Evolutionary conservation across 495 filamentous ascomycete species (phyloP).

Genomic region (Trichoderma orchidacearum): DNA sequence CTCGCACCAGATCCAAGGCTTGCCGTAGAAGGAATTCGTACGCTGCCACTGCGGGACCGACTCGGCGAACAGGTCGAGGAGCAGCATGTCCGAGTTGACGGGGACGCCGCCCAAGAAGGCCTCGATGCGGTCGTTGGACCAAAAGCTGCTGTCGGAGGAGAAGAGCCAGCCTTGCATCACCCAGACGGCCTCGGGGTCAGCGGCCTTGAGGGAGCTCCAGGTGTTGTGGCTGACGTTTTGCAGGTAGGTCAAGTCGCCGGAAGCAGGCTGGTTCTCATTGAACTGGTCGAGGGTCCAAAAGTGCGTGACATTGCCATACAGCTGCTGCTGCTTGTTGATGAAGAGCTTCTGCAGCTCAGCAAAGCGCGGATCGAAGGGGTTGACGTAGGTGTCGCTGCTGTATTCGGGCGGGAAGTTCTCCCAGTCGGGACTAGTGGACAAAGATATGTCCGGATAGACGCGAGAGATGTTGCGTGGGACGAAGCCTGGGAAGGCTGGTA

Average conservation of each 20-base stretch:
- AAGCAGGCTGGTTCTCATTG: slow-evolving; percentile 38
- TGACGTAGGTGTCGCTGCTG: slow-evolving; percentile 36
- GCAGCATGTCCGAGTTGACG: slow-evolving; percentile 30
- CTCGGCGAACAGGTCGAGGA: slow-evolving; percentile 39
- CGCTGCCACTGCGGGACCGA: slow-evolving; percentile 36
- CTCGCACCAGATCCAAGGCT: slow-evolving; percentile 40
- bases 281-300: slow-evolving; percentile 42
- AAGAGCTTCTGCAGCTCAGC: slow-evolving; percentile 30
- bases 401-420: slow-evolving; percentile 25
- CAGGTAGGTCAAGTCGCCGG: slow-evolving; percentile 31
- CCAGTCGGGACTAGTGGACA: slow-evolving; percentile 35
- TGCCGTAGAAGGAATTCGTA: slow-evolving; percentile 36
- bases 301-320: slow-evolving; percentile 35
- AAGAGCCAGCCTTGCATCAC: slow-evolving; percentile 45
- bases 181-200: slow-evolving; percentile 35
- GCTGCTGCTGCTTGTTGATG: slow-evolving; percentile 30
- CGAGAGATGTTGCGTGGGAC: slow-evolving; percentile 26
- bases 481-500: slow-evolving; percentile 36
- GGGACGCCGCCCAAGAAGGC: slow-evolving; percentile 36
- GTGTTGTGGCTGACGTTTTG: slow-evolving; percentile 33
- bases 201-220: slow-evolving; percentile 29
- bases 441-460: slow-evolving; percentile 26
- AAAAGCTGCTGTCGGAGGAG: slow-evolving; percentile 28
- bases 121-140: slow-evolving; percentile 33
- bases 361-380: slow-evolving; percentile 34